A percentile compares a stretch with the other conserved stretches of the same genome.
Conservation (phyloP, 495 filamentous ascomycete species). For the Penicillium angulare region DNA sequence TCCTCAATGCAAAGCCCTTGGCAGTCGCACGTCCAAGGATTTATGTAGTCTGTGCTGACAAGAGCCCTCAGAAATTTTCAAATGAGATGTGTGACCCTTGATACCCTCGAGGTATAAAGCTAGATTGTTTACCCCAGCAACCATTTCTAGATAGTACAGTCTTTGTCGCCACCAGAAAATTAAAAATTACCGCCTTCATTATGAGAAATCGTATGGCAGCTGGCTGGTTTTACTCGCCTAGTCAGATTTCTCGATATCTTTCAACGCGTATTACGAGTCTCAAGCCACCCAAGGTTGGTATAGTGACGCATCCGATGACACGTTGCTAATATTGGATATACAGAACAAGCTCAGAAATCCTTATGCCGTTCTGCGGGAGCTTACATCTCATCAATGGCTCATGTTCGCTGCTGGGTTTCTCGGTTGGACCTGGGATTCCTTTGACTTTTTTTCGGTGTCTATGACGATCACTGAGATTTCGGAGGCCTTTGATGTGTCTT, state of each 20-base stretch:
- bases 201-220: conserved; percentile 42
- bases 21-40: no score
- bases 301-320: not conserved
- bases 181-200: no score
- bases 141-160: no score
- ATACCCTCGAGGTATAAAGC: no score
- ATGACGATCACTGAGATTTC: conserved; percentile 37
- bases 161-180: no score
- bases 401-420: conserved; percentile 33
- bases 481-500: conserved; percentile 28
- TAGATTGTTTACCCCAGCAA: no score
- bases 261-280: conserved; percentile 31
- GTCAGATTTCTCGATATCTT: conserved; percentile 34
- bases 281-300: conserved; percentile 24
- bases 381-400: conserved; percentile 41
- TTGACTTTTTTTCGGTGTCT: conserved; percentile 42
- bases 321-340: not conserved
- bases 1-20: no score
- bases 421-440: conserved; percentile 40
- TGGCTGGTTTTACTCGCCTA: conserved; percentile 41
- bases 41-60: no score
- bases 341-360: conserved; percentile 29
- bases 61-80: no score
- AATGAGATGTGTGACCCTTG: no score
- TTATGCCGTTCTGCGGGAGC: conserved; percentile 22